Conservation (phyloP, 202 grass and related monocot species). For the Setaria viridis region DNA sequence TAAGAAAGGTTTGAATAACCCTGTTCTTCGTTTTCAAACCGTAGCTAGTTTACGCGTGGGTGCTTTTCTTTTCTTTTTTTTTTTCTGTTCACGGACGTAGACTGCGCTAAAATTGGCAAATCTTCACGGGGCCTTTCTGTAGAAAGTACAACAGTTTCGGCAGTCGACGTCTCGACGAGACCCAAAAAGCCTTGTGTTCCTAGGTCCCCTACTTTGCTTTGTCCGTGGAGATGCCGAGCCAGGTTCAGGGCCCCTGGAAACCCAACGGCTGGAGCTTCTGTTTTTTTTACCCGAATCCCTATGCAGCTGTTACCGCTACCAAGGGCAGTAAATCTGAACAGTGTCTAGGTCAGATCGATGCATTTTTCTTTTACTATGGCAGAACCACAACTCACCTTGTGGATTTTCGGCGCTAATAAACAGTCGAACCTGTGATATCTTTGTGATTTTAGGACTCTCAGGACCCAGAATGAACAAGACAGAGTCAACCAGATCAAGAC, state of each 20-base stretch:
- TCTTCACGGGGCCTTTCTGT: neutral
- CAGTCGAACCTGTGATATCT: too few species aligned
- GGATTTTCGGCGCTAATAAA: too few species aligned
- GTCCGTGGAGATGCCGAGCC: neutral
- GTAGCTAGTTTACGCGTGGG: neutral
- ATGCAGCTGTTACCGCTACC: too few species aligned
- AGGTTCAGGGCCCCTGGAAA: constrained; percentile 9
- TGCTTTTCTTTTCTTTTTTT: neutral
- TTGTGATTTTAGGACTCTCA: too few species aligned
- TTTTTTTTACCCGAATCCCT: neutral
- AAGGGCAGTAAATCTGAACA: too few species aligned
- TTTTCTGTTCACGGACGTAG: neutral
- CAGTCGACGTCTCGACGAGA: neutral
- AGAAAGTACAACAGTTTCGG: constrained; percentile 44
- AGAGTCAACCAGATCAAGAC: too few species aligned
- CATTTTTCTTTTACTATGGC: too few species aligned
- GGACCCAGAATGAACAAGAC: too few species aligned
- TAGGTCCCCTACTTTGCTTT: constrained; percentile 30
- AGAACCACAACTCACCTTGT: too few species aligned
- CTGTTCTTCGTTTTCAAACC: neutral
- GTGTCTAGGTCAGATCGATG: too few species aligned
- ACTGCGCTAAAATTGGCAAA: neutral
- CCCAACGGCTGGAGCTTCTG: neutral
- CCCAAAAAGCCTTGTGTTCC: constrained; percentile 49
- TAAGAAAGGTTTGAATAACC: neutral